Base-by-base conservation (phyloP, 768 basidiomycete species). In the Tulasnella sp. region DNA sequence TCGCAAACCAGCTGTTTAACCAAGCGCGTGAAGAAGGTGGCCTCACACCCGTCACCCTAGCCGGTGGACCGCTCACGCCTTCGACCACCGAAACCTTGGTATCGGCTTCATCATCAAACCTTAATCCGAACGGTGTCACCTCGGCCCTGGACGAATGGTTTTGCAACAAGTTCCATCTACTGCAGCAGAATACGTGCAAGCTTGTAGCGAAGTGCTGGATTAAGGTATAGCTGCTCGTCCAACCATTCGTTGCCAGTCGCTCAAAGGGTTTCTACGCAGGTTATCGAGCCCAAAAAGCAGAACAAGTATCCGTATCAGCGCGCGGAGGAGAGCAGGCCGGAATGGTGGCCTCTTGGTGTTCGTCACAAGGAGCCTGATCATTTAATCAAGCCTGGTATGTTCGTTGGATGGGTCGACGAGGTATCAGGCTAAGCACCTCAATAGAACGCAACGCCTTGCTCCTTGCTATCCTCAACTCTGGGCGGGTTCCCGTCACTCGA, bases 361-460 rank as follows among this genome's bases (percentile, higher is more conserved):
- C 80, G 82, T 37, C 84, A 85, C 76, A 80, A 82, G 58, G 84
- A 84, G 77, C 84, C 84, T 1, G 84, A 85, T 74, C 84, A 85
- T 68, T 77, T 85, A 14, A 78, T 77, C 71, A 84, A 85, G 77
- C 76, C 79, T 38, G 83, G 84, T 84, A 64, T 79, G 83, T 80
- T n/a, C 37, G 14, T 42, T 19, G 25, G 52, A 29, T 67, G 58
- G 8, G 25, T 6, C 19, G 37, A 19, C n/a, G 67, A n/a, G 17
- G 67, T 6, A 36, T 67, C 64, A 25, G 31, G 22, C 38, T 64
- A 25, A 6, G 17, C 17, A 29, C 31, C 22, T 25, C 22, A 12
- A 29, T 77, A 85, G 84, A 85, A 79, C 83, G 84, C 37, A 79
- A 82, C 39, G 69, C 78, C 8, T 79, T 85, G 14, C 80, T 84